Evolutionary conservation across 2,329 filamentous ascomycete genomes (phyloP).

Genomic region (Teratosphaeria viscida): DNA sequence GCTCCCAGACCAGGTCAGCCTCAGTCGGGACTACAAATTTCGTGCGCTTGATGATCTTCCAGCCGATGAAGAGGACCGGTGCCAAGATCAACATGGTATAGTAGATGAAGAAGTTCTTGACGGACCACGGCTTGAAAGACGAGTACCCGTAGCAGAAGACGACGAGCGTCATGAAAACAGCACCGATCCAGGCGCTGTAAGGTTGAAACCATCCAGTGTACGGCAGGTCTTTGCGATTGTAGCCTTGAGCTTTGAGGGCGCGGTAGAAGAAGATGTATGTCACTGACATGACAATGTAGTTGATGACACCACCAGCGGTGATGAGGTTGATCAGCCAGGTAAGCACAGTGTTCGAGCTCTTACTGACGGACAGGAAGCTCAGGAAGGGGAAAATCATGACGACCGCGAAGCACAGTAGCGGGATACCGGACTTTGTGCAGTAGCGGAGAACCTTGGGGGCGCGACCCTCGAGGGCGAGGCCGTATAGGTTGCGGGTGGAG

Average conservation of each 20-base stretch:
- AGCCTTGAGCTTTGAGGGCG: conserved; percentile 41
- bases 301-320: conserved; percentile 39
- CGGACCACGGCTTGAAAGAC: conserved; percentile 37
- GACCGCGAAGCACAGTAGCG: conserved; percentile 47
- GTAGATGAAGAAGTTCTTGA: conserved; percentile 38
- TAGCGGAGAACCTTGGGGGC: conserved; percentile 47
- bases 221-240: conserved; percentile 44
- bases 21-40: conserved; percentile 44
- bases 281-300: conserved; percentile 42
- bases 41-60: conserved; percentile 56
- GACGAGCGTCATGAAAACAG: conserved; percentile 22
- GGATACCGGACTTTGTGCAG: conserved; percentile 51
- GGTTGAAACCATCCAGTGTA: conserved; percentile 49
- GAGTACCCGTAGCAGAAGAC: conserved; percentile 48
- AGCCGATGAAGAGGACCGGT: conserved; percentile 44
- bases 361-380: conserved; percentile 25
- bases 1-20: conserved; percentile 53
- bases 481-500: conserved; percentile 43
- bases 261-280: conserved; percentile 51
- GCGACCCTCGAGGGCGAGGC: conserved; percentile 42
- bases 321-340: conserved; percentile 42
- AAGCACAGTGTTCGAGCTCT: conserved; percentile 21
- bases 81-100: conserved; percentile 32
- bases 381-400: conserved; percentile 32
- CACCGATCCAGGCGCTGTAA: conserved; percentile 37